Base-by-base conservation (phyloP, 2,329 filamentous ascomycete genomes). In the Rhinocladiella similis region DNA sequence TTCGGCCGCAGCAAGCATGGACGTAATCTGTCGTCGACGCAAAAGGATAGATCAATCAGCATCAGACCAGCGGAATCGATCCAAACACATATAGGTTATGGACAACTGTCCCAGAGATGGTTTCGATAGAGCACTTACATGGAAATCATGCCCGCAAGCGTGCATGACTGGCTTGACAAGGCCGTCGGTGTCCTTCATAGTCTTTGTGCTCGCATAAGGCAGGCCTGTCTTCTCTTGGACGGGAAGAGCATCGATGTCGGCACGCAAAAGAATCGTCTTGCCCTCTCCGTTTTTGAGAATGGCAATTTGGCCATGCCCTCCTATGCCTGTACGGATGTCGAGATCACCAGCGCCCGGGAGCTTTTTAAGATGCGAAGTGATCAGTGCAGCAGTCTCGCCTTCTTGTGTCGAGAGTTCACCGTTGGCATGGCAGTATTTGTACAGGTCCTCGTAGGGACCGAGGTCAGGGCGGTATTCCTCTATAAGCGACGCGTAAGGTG, bases 371-470 rank as follows among this genome's bases (percentile, higher is more conserved):
- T 77, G 68, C 2, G 68, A 61, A 1, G 75, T 73, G 41, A 83
- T 73, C 0, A 68, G 77, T 16, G 74, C 66, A 0, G 83, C 79
- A 0, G 83, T 85, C 39, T 76, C 67, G 16, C 73, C 66, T 65
- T 86, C 84, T 66, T 81, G 81, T 1, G 76, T 74, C 0, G 83
- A 85, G 25, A 87, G 77, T 50, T 85, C 84, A 0, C 84, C 83
- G 61, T 85, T 70, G 12, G 74, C 68, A 65, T 87, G 84, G 52
- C 86, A 77, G 64, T 83, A 68, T 61, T 80, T 83, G 74, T 86
- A 87, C 3, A 82, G 70, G 1, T 69, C 68, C 70, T 85, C 78
- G 63, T 83, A 84, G 1, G 69, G 67, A 3, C 63, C 49, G 3
- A 82, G 66, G 47, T 77, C 68, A 61, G 71, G 75, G 62, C 62